These are phyloP conservation scores for Mytilinidion resinicola DNA, from an alignment of 495 filamentous ascomycete genomes.

Conservation along the genomic window DNA sequence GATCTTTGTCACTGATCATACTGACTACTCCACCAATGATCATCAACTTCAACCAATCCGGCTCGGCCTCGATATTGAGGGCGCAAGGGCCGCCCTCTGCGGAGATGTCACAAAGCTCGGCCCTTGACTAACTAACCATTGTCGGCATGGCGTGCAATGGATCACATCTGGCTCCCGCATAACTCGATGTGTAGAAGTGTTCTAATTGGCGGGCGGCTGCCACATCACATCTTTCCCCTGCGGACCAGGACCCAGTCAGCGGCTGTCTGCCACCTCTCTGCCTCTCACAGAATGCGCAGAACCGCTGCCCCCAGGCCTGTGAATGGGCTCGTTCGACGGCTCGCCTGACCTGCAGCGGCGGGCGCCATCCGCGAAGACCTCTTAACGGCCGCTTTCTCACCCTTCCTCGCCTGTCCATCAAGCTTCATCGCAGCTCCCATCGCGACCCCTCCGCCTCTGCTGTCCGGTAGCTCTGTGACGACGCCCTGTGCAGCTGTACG, in stretches of 20 bases:
- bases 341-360: constrained; percentile 8
- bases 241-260: neutral
- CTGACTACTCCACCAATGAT: no score
- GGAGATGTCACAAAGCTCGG: no score
- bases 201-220: neutral
- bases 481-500: neutral
- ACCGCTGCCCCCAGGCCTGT: neutral
- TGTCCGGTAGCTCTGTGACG: neutral
- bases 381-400: neutral
- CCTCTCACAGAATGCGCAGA: neutral
- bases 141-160: neutral
- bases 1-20: no score
- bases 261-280: constrained; percentile 1
- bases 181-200: neutral
- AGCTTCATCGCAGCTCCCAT: neutral
- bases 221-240: neutral
- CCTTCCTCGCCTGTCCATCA: neutral
- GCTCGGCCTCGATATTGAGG: no score
- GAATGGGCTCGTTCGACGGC: constrained; percentile 1
- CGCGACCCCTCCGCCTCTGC: neutral
- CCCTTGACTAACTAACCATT: neutral
- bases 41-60: no score
- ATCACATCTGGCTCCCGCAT: constrained; percentile 6
- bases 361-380: neutral
- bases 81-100: no score